These are phyloP conservation scores for Tylopilus sp. DNA, from an alignment of 1,284 basidiomycete species.

Conservation along the genomic window DNA sequence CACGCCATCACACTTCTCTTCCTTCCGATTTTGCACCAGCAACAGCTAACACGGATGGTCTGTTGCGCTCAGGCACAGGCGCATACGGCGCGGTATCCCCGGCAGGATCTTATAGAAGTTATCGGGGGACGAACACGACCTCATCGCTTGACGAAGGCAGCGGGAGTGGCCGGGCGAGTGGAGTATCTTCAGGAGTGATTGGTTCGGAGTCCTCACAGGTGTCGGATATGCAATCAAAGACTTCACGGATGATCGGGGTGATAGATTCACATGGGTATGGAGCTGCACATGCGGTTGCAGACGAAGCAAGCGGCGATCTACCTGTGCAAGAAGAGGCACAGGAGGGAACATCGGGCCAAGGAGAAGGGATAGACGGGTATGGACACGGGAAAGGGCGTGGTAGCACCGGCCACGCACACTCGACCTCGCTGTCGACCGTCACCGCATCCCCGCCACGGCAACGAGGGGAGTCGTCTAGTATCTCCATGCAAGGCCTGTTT, in stretches of 20 bases:
- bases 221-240: slow-evolving; percentile 1
- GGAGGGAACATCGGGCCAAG: neutral
- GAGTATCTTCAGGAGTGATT: slow-evolving; percentile 19
- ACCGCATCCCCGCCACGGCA: slow-evolving; percentile 20
- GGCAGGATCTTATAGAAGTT: slow-evolving; percentile 22
- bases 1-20: neutral
- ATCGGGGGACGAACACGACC: slow-evolving; percentile 14
- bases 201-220: slow-evolving; percentile 15
- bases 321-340: slow-evolving; percentile 2
- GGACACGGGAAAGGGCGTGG: neutral
- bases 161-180: slow-evolving; percentile 12
- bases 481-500: neutral
- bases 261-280: neutral
- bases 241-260: slow-evolving; percentile 2
- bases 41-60: slow-evolving; percentile 14
- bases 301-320: neutral
- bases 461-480: slow-evolving; percentile 1
- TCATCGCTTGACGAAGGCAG: slow-evolving; percentile 20
- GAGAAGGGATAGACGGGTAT: neutral
- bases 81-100: slow-evolving; percentile 19
- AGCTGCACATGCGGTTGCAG: neutral
- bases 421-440: slow-evolving; percentile 27
- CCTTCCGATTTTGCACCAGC: neutral
- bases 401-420: slow-evolving; percentile 14
- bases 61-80: slow-evolving; percentile 13